phyloP scores from a whole-genome alignment of 2,329 filamentous ascomycete species.

The Raffaelea ambrosiae region DNA sequence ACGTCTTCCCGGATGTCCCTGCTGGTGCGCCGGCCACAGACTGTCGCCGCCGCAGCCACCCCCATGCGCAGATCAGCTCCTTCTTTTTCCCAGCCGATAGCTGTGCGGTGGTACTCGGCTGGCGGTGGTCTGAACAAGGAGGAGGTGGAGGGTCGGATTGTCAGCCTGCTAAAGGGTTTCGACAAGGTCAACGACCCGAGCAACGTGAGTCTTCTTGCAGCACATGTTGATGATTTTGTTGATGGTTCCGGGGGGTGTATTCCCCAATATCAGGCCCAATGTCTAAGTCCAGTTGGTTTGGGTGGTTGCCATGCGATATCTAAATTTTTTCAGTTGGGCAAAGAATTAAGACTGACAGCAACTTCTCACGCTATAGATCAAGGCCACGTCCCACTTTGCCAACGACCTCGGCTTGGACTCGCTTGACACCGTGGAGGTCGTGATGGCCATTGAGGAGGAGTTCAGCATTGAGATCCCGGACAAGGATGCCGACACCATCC shows the following conservation, averaged over 20 bases:
- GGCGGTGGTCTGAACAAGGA: slow-evolving; percentile 53
- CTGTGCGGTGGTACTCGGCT: slow-evolving; percentile 80
- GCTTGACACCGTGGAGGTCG: slow-evolving; percentile 97
- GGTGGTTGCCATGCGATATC: not conserved
- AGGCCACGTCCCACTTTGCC: slow-evolving; percentile 76
- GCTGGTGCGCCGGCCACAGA: not conserved
- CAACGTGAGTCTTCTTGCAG: slow-evolving; percentile 53
- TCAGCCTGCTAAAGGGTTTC: slow-evolving; percentile 88
- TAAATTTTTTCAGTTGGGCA: too few relatives aligned
- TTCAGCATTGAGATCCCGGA: slow-evolving; percentile 94
- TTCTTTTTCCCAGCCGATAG: slow-evolving; percentile 38
- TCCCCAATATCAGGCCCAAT: too few relatives aligned
- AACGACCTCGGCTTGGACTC: slow-evolving; percentile 97
- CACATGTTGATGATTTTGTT: not conserved
- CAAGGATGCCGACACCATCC: slow-evolving; percentile 90
- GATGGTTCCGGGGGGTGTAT: too few relatives aligned
- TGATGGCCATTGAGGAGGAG: slow-evolving; percentile 98
- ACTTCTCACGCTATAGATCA: slow-evolving; percentile 54
- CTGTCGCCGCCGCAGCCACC: not conserved
- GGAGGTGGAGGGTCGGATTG: slow-evolving; percentile 86
- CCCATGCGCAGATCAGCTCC: too few relatives aligned
- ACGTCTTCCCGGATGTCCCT: not conserved
- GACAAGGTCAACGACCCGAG: slow-evolving; percentile 77
- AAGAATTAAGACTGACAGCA: slow-evolving; percentile 14
- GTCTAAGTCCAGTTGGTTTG: not conserved